Evolutionary conservation across 768 basidiomycete species (phyloP), one percentile per base, ranked within the genome.

Genomic region (Coprinellus micaceus): DNA sequence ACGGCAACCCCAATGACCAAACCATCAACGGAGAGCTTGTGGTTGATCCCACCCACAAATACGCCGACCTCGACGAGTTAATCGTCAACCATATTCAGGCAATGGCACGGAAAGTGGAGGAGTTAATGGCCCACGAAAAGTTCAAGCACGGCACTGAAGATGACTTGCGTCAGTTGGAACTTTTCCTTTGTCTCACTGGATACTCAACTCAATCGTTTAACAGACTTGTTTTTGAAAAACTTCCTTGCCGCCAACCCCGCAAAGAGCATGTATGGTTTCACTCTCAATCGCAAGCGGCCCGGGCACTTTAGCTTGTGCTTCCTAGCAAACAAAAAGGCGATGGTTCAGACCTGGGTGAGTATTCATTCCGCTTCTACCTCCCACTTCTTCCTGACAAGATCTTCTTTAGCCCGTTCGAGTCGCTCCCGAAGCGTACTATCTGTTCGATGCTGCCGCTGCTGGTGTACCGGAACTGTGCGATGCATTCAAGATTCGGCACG

Each of bases 11-110:
- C 25, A 85, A 81, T 40, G 85, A 85, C 26, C 86, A 87, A 65
- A 80, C 75, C 17, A 71, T 83, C 25, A 84, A 82, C 4, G 79
- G 80, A 4, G 81, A 85, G 54, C 80, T 92, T 52, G 76, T 86
- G 57, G 85, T 94, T 24, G 91, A 94, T 61, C 74, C 76, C 39
- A 84, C 82, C 57, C 92, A 95, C 66, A 82, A 79, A 37, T 98
- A 95, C 69, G 84, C 88, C 39, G 97, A 98, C 78, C 78, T 99
- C 55, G 97, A 99, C 69, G 96, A 99, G 68, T 70, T 99, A 62
- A 93, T 98, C 61, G 94, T 98, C 69, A 94, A 94, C 65, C 94
- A 99, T 69, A 86, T 98, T 40, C 91, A 94, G 76, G 88, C 94
- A 9, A 95, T 95, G 79, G 87, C 91, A 43, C 85, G 92, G 39